Evolutionary conservation across 257 asterid species (phyloP).

Genomic region (Nicotiana undulata): DNA sequence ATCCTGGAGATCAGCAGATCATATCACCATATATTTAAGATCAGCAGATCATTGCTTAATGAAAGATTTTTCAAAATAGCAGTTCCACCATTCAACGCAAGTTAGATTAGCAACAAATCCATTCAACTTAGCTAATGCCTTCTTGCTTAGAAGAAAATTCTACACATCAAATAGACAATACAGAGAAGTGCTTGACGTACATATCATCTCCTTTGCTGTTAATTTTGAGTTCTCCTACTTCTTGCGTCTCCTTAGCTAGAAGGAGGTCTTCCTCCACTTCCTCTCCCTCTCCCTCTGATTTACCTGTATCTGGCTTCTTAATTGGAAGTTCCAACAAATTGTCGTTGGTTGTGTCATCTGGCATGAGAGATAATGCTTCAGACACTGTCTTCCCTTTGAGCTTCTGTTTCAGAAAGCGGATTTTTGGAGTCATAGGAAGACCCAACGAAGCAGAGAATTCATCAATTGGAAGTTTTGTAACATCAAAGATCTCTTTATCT

Average conservation of each 20-base stretch:
- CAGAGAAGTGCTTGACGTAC: slow-evolving; percentile 29
- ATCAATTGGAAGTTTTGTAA: slow-evolving; percentile 64
- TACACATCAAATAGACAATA: neutral
- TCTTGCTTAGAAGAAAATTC: neutral
- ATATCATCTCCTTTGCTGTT: slow-evolving; percentile 23
- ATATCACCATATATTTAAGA: neutral
- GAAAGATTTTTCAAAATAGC: neutral
- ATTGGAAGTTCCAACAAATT: slow-evolving; percentile 27
- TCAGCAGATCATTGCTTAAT: neutral
- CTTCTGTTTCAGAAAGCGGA: slow-evolving; percentile 68
- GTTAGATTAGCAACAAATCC: neutral
- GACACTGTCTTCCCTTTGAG: slow-evolving; percentile 49
- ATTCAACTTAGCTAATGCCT: neutral
- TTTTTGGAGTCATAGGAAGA: slow-evolving; percentile 91
- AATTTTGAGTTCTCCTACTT: slow-evolving; percentile 24
- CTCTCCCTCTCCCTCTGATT: slow-evolving; percentile 26
- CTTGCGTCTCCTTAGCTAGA: slow-evolving; percentile 32
- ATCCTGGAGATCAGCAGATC: neutral
- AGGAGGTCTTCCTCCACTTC: slow-evolving; percentile 29
- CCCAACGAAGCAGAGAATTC: slow-evolving; percentile 85
- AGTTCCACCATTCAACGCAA: neutral
- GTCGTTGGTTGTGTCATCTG: slow-evolving; percentile 29
- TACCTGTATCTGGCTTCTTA: slow-evolving; percentile 15
- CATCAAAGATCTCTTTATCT: slow-evolving; percentile 85
- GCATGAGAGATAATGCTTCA: slow-evolving; percentile 41